Evolutionary conservation across 768 basidiomycete genomes (phyloP), one percentile per base, ranked within the genome.

Genomic region (Leucogyrophana mollusca): DNA sequence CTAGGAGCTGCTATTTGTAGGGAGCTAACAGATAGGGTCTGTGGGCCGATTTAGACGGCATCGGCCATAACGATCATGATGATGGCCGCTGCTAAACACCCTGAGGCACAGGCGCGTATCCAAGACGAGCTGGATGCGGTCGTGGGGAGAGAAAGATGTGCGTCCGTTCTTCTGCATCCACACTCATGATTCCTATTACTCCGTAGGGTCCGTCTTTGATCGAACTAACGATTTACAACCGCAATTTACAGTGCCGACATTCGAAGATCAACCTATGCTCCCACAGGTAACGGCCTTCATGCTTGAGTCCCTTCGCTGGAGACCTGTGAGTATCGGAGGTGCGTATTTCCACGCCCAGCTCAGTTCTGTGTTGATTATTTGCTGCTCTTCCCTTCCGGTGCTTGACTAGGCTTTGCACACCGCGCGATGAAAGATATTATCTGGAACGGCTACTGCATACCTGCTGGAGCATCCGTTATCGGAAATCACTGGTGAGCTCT

Each of bases 401-500:
- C 11, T 16, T 64, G 71, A 4, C 65, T 70, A 58, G 83, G 83
- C 1, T 78, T 85, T 43, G 70, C 78, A 0, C 84, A 87, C 50
- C 73, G 76, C 38, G 74, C 83, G 0, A 85, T 78, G 1, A 74
- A 73, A 38, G 83, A 86, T 42, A 71, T 87, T 11, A 30, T 66
- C 3, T 63, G 63, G 45, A 58, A 56, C 1, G 52, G 60, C 17
- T 75, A 71, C 43, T 42, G 67, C 34, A 73, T 76, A 32, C 74
- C 74, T 3, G 60, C 57, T 6, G 73, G 71, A 3, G 63, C 71
- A 0, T 66, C 55, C 3, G 62, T 73, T 20, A 56, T 70, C 25
- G 70, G 64, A 9, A 70, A 68, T 37, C 67, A 66, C 50, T 72
- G 72, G 71, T 69, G 11, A 17, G 59, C 49, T 16, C 8, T 10